A percentile compares a stretch with the other conserved stretches of the same genome.
phyloP scores from a whole-genome alignment of 257 asterid species.

The Solanum bulbocastanum region DNA sequence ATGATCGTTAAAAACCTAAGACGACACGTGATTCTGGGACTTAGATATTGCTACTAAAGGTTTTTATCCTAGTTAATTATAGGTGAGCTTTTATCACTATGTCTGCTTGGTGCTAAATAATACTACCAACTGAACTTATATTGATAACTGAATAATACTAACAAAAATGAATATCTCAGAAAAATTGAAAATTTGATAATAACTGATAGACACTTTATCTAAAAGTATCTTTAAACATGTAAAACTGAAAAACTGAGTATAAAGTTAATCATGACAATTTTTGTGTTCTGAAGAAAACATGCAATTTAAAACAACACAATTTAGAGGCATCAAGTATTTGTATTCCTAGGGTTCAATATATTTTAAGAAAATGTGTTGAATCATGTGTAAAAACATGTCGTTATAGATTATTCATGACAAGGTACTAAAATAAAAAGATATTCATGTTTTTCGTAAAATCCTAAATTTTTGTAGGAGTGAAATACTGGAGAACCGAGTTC shows the following conservation, averaged over 20 bases:
- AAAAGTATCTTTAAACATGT: background rate
- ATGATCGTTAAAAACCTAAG: background rate
- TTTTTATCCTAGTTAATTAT: background rate
- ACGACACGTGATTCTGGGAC: background rate
- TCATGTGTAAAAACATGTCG: background rate
- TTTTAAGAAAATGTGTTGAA: background rate
- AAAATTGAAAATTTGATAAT: too few relatives aligned
- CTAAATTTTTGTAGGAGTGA: background rate
- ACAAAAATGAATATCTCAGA: background rate
- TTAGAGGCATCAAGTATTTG: background rate
- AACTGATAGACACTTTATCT: background rate
- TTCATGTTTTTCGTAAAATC: too few relatives aligned
- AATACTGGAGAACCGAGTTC: background rate
- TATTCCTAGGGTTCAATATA: background rate
- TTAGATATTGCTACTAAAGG: background rate
- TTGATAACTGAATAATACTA: background rate
- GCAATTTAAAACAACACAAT: background rate
- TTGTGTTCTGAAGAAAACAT: background rate
- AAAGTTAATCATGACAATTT: background rate
- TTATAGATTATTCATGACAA: background rate
- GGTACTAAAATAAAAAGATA: background rate
- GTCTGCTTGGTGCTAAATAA: too few relatives aligned
- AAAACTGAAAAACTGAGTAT: too few relatives aligned
- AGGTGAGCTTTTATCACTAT: background rate
- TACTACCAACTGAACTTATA: background rate